These are phyloP conservation scores for Grosmannia huntii DNA, from an alignment of 2,329 filamentous ascomycete genomes.

Conservation along the genomic window DNA sequence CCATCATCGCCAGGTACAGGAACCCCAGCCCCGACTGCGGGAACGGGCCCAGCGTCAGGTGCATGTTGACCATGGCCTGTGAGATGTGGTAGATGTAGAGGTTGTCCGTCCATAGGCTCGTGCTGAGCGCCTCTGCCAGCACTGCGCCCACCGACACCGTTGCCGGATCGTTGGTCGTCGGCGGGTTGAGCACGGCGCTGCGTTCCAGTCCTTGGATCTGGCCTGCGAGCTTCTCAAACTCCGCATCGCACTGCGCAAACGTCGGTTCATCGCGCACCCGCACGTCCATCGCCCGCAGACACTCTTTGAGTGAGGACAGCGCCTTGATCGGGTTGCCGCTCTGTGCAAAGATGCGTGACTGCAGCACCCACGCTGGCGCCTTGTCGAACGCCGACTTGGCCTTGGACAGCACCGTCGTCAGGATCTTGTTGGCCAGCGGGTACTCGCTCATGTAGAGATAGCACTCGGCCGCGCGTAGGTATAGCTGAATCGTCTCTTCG, in stretches of 20 bases:
- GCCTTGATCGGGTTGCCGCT: conserved; percentile 58
- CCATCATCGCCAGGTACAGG: conserved; percentile 54
- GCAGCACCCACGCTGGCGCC: conserved; percentile 70
- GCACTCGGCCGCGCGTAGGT: conserved; percentile 70
- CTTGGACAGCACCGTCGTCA: conserved; percentile 56
- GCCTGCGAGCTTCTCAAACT: conserved; percentile 52
- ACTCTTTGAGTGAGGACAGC: conserved; percentile 56
- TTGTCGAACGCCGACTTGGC: conserved; percentile 66
- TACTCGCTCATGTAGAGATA: conserved; percentile 67
- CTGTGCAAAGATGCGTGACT: conserved; percentile 66
- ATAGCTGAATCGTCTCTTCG: conserved; percentile 70
- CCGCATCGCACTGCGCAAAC: conserved; percentile 64
- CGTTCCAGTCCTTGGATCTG: conserved; percentile 46
- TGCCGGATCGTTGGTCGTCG: conserved; percentile 33
- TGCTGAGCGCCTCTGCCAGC: conserved; percentile 54
- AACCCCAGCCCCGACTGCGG: conserved; percentile 59
- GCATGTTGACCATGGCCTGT: conserved; percentile 53
- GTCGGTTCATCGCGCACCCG: conserved; percentile 51
- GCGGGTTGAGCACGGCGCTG: conserved; percentile 29
- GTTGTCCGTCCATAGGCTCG: conserved; percentile 61
- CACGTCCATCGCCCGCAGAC: conserved; percentile 57
- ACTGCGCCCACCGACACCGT: conserved; percentile 56
- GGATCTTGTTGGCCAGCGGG: conserved; percentile 51
- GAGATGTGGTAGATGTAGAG: conserved; percentile 61
- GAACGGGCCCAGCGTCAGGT: conserved; percentile 50